phyloP scores from a whole-genome alignment of 345 rosid genomes.

The Salix dunnii region DNA sequence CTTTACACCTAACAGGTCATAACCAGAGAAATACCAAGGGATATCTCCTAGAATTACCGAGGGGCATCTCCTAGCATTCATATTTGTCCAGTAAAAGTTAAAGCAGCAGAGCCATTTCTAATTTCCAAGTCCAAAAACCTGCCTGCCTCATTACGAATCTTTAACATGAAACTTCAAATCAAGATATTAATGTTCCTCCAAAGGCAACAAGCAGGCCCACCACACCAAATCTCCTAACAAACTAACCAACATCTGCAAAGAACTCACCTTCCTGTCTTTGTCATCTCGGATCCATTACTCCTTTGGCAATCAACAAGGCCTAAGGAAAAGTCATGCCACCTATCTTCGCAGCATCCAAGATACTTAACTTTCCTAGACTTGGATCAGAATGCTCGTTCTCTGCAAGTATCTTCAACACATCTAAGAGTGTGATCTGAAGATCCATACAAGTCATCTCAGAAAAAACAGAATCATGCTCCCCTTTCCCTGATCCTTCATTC shows the following conservation, averaged over 20 bases:
- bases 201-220: not conserved
- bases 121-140: not conserved
- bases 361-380: not conserved
- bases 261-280: not conserved
- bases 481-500: not conserved
- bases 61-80: not conserved
- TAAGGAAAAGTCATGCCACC: slow-evolving; percentile 26
- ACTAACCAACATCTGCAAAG: not conserved
- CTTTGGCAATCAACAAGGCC: not conserved
- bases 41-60: not conserved
- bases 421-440: slow-evolving; percentile 12
- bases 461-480: not conserved
- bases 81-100: not conserved
- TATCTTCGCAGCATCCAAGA: slow-evolving; percentile 13
- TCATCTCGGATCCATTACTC: not conserved
- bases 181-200: not conserved
- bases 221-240: not conserved
- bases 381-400: slow-evolving; percentile 6
- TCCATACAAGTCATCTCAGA: not conserved
- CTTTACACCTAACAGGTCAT: not conserved
- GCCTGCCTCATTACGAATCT: not conserved
- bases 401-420: slow-evolving; percentile 27
- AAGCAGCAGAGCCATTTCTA: not conserved
- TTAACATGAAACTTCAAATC: not conserved
- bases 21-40: not conserved